A percentile compares a stretch with the other conserved stretches of the same genome.
Evolutionary conservation across 179 eudicot species (phyloP).

Genomic region (Monotropa hypopitys): DNA sequence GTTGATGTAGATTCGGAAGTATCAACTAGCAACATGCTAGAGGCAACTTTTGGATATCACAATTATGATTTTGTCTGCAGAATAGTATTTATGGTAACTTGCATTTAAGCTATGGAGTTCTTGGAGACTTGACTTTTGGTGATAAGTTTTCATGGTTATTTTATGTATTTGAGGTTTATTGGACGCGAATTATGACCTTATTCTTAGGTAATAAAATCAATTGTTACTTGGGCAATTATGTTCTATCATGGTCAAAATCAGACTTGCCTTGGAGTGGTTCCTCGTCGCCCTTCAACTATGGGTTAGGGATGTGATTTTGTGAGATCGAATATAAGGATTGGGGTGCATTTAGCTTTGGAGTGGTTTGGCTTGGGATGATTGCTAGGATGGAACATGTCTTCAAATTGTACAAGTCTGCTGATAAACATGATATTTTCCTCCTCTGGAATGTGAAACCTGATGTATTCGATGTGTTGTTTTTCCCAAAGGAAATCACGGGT

Average conservation of each 20-base stretch:
- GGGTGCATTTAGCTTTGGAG: conserved; percentile 2
- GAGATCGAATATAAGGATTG: neutral
- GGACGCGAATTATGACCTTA: neutral
- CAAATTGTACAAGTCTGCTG: neutral
- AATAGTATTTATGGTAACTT: neutral
- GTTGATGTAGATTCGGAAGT: conserved; percentile 2
- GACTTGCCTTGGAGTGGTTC: neutral
- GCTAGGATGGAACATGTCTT: neutral
- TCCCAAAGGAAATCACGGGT: neutral
- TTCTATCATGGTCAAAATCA: neutral
- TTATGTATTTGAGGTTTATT: conserved; percentile 7
- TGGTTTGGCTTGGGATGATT: conserved; percentile 1
- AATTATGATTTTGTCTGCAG: neutral
- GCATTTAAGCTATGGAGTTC: neutral
- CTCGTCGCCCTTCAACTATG: neutral
- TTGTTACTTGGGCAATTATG: neutral
- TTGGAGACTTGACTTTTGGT: neutral
- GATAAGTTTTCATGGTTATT: neutral
- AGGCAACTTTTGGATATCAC: conserved; percentile 3
- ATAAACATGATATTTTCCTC: neutral
- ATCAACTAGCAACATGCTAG: neutral
- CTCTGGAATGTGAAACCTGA: neutral
- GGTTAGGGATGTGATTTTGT: conserved; percentile 1
- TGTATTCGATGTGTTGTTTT: neutral
- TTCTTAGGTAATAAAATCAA: neutral